Conservation (phyloP, 2,329 filamentous ascomycete species). For the Lachnellula arida region DNA sequence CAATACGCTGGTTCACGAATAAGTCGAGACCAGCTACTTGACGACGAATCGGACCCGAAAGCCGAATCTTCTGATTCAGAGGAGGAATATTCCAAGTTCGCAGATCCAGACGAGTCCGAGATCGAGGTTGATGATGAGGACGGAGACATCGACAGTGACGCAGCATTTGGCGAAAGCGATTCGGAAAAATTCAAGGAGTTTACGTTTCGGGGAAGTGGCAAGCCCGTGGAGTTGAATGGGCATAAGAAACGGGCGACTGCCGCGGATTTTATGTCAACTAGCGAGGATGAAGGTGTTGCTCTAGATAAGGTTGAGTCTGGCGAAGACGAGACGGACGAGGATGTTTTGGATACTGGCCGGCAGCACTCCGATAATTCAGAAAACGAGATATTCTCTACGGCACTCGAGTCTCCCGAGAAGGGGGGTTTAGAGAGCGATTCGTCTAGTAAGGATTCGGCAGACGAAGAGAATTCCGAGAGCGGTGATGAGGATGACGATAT, state of each 20-base stretch:
- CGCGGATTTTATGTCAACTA: constrained; percentile 51
- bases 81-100: constrained; percentile 29
- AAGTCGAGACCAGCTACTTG: constrained; percentile 62
- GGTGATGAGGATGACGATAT: constrained; percentile 28
- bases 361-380: constrained; percentile 30
- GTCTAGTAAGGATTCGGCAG: constrained; percentile 28
- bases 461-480: constrained; percentile 27
- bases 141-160: constrained; percentile 57
- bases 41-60: constrained; percentile 37
- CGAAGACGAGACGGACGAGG: constrained; percentile 30
- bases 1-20: constrained; percentile 76
- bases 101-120: constrained; percentile 51
- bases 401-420: constrained; percentile 22
- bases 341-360: constrained; percentile 29
- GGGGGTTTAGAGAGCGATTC: constrained; percentile 27
- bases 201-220: constrained; percentile 56
- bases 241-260: constrained; percentile 43
- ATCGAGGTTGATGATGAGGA: constrained; percentile 53
- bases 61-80: constrained; percentile 36
- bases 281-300: constrained; percentile 34
- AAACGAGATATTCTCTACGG: constrained; percentile 31
- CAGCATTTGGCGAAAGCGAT: constrained; percentile 78
- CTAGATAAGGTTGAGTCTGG: constrained; percentile 24
- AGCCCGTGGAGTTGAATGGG: constrained; percentile 37
- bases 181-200: constrained; percentile 77